Conservation (phyloP, 805 yeast genomes). For the Saturnispora serradocipensis region DNA sequence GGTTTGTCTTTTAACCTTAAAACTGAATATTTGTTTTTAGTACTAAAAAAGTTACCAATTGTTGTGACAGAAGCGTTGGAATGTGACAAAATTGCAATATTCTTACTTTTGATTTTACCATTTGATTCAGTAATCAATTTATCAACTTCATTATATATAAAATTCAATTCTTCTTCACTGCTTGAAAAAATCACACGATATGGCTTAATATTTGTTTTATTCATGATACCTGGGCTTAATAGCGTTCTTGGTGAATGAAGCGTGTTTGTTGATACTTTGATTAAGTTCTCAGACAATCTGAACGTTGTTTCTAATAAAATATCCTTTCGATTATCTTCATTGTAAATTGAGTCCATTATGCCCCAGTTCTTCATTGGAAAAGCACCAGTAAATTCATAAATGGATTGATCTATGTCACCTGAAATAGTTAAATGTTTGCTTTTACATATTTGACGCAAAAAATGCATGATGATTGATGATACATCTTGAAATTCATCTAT, state of each 20-base stretch:
- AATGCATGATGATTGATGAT: slow-evolving; percentile 38
- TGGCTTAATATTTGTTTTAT: slow-evolving; percentile 16
- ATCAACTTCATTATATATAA: slow-evolving; percentile 36
- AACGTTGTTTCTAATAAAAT: slow-evolving; percentile 43
- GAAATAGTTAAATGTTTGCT: slow-evolving; percentile 52
- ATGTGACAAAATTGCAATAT: slow-evolving; percentile 45
- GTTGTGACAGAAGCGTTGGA: slow-evolving; percentile 41
- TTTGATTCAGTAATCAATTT: slow-evolving; percentile 33
- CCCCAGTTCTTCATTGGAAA: slow-evolving; percentile 18
- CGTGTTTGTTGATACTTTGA: slow-evolving; percentile 32
- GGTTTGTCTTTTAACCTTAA: slow-evolving; percentile 34
- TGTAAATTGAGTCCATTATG: background rate
- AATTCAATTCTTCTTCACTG: slow-evolving; percentile 32
- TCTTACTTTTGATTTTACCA: slow-evolving; percentile 34
- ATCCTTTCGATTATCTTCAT: slow-evolving; percentile 16
- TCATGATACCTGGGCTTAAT: slow-evolving; percentile 15
- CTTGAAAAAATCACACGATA: slow-evolving; percentile 22
- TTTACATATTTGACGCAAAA: slow-evolving; percentile 32
- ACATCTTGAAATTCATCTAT: slow-evolving; percentile 75
- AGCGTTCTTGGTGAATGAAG: slow-evolving; percentile 14
- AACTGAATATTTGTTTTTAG: slow-evolving; percentile 25
- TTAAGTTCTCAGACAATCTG: slow-evolving; percentile 51
- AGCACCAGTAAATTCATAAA: slow-evolving; percentile 58
- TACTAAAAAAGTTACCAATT: slow-evolving; percentile 30
- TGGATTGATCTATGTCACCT: slow-evolving; percentile 65